phyloP scores from a whole-genome alignment of 176 grass and related monocot genomes.

The sorghum (Sorghum bicolor) region DNA sequence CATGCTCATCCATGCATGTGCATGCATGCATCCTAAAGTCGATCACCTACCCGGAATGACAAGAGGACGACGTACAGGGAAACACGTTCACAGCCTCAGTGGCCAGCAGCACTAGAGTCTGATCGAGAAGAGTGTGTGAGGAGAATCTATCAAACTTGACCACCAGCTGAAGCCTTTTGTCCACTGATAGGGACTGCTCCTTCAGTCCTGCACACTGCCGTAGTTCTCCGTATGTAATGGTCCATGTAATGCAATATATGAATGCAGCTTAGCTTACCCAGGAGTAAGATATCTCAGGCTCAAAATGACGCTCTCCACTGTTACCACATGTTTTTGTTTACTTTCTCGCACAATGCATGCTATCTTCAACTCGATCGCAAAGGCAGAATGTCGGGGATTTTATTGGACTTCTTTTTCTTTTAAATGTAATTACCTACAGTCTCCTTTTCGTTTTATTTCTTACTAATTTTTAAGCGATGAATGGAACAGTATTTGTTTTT shows the following conservation, averaged over 20 bases:
- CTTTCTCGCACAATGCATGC: too few relatives aligned
- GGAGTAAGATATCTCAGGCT: background rate
- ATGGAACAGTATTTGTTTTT: background rate
- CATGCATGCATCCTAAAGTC: conserved; percentile 3
- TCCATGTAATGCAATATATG: background rate
- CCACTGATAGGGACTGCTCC: conserved; percentile 16
- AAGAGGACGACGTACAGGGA: background rate
- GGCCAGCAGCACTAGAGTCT: background rate
- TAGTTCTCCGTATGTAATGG: background rate
- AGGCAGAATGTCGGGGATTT: background rate
- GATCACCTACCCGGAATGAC: conserved; percentile 21
- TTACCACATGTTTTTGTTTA: background rate
- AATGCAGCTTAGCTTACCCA: background rate
- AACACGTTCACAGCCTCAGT: background rate
- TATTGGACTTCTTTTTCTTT: background rate
- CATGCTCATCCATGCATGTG: background rate
- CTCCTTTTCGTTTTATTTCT: background rate
- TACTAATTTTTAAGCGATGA: background rate
- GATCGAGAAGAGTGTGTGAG: background rate
- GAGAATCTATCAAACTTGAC: conserved; percentile 33
- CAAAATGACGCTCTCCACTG: background rate
- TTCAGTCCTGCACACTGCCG: background rate
- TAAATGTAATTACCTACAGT: background rate
- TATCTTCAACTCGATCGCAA: background rate
- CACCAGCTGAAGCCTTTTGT: conserved; percentile 14